Conservation (phyloP, 192 early-diverging fungal species). For the Coemansia sp. region DNA sequence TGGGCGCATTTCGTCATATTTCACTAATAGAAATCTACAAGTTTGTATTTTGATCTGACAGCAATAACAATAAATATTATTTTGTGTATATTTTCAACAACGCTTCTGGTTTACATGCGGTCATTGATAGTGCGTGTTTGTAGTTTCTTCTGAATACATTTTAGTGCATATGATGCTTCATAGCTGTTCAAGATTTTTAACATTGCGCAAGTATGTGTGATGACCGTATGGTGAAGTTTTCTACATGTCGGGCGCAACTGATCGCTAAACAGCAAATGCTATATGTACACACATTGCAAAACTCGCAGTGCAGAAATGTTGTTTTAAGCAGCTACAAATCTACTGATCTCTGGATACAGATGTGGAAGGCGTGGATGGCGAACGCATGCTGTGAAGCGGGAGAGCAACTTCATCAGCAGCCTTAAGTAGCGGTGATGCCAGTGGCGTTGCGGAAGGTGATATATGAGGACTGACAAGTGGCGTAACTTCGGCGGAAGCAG, state of each 20-base stretch:
- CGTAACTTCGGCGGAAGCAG: slow-evolving; percentile 42
- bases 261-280: neutral
- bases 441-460: slow-evolving; percentile 28
- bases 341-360: neutral
- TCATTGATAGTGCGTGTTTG: too few species aligned
- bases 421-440: slow-evolving; percentile 28
- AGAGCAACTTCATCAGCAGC: slow-evolving; percentile 12
- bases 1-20: neutral
- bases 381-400: neutral
- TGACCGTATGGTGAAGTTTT: neutral
- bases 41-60: neutral
- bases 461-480: slow-evolving; percentile 25
- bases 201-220: neutral
- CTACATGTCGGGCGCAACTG: neutral
- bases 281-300: slow-evolving; percentile 2
- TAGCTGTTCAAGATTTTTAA: neutral
- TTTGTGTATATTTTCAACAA: neutral
- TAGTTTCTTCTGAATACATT: neutral
- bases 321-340: neutral
- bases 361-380: neutral
- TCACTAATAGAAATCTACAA: neutral
- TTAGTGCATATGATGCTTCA: neutral
- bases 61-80: neutral
- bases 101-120: neutral
- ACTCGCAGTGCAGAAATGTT: neutral